Base-by-base conservation (phyloP, 495 filamentous ascomycete genomes). In the Talaromyces ruber region DNA sequence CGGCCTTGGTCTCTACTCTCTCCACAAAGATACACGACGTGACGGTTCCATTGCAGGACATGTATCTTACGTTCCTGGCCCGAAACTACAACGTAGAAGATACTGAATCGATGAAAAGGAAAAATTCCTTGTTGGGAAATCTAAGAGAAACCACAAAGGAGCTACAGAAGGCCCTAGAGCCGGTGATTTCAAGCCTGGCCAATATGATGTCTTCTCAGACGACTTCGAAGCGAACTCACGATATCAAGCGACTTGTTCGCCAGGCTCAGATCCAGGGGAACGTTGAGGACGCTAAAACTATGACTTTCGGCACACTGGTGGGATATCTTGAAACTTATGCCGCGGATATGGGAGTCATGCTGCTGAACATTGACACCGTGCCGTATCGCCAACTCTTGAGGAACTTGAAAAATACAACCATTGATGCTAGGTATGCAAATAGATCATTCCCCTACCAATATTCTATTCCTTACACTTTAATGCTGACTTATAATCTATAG, bases 151-250 rank as follows among this genome's bases (percentile, higher is more conserved):
- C 28, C 32, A 58, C 56, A 24, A 58, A 58, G 18, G 32, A 58
- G 32, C n/a, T 58, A 37, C 56, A 58, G 16, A 43, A n/a, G 32
- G 30, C 56, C 43, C 30, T 34, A 24, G 56, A 58, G 28, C 30
- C 56, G 4, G 30, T 30, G 6, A 58, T 58, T 25, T 66, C 67
- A 11, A 54, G 32, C 58, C 37, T 68, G 29, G 56, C 57, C 22
- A 70, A 66, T 28, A 68, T 66, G 66, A 65, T 68, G 34, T 70
- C 68, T 26, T 62, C 68, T 26, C 68, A 66, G 60, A 66, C 62
- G 11, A 70, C 64, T 16, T 70, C 68, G 18, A 70, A 68, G 52
- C 62, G 68, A 64, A 68, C 64, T n/a, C 68, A 70, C 32, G 68
- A 70, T 61, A 30, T 70, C 12, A 64, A 70, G 30, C 64, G 68